A percentile compares a stretch with the other conserved stretches of the same genome.
Evolutionary conservation across 2,329 filamentous ascomycete genomes (phyloP).

Genomic region (Botrytis porri): DNA sequence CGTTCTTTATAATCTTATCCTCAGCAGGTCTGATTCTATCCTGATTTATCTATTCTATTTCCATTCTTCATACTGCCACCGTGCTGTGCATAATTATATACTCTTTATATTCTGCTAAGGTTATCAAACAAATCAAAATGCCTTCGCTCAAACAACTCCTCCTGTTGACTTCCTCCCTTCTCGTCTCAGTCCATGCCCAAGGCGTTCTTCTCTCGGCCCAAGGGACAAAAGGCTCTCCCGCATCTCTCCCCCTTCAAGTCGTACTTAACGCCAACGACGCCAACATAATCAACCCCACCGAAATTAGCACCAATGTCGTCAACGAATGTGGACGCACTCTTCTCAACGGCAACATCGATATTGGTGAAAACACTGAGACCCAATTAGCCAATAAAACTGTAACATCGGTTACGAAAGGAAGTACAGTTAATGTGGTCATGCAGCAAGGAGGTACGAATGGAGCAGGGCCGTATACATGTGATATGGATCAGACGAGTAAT

Average conservation of each 20-base stretch:
- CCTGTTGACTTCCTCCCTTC: neutral
- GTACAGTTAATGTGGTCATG: slow-evolving; percentile 48
- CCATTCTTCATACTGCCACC: neutral
- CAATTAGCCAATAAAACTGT: slow-evolving; percentile 46
- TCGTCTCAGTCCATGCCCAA: neutral
- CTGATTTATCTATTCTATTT: neutral
- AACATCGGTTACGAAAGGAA: slow-evolving; percentile 49
- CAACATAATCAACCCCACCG: slow-evolving; percentile 59
- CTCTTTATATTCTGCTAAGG: neutral
- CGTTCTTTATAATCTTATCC: neutral
- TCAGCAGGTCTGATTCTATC: slow-evolving; percentile 1
- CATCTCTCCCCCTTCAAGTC: slow-evolving; percentile 41
- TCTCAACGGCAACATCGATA: slow-evolving; percentile 58
- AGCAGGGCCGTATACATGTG: slow-evolving; percentile 55
- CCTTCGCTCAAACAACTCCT: neutral
- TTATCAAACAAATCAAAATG: slow-evolving; percentile 6
- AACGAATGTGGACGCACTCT: slow-evolving; percentile 63
- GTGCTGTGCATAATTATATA: slow-evolving; percentile 3
- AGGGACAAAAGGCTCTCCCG: slow-evolving; percentile 9
- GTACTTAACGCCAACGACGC: slow-evolving; percentile 60
- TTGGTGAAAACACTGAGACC: slow-evolving; percentile 55
- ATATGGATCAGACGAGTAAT: slow-evolving; percentile 47
- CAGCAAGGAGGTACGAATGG: slow-evolving; percentile 55
- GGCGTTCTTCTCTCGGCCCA: slow-evolving; percentile 12
- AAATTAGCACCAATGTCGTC: slow-evolving; percentile 51